Evolutionary conservation across 139 green algal species (phyloP), one percentile per base, ranked within the genome.

Genomic region (Picochlorum sp.): DNA sequence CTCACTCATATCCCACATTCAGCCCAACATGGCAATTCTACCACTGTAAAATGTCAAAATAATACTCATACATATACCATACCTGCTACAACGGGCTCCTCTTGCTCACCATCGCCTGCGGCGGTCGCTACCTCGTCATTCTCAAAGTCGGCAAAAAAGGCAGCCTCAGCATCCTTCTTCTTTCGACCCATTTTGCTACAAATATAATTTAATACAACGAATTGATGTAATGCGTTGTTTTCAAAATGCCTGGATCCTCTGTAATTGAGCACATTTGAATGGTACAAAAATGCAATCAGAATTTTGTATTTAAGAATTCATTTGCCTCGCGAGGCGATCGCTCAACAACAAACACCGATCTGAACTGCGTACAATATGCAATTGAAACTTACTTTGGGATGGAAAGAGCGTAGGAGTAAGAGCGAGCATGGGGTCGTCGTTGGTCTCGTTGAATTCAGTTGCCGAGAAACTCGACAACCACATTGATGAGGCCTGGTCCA

Each of bases 141-240:
- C 13, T 69, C 9, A 45, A 49, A 23, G 38, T 24, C 52, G 23
- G 58, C 58, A 31, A 65, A 65, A 23, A 65, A 65, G 13, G 58
- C 58, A 31, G 20, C 58, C 20, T 65, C 58, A 28, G 23, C 20
- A 59, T 65, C 58, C 58, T 65, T 65, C 58, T 65, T 65, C 7
- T 65, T 65, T 28, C 58, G n/a, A 57, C 58, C 58, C 58, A 65
- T 65, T 54, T 2, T 54, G 15, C 47, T 21, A 24, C 6, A 13
- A 54, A 6, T 20, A 26, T 54, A 54, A 26, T 20, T 50, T 16
- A 30, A 30, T 7, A 30, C 26, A 30, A 30, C 26, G 34, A 41
- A 41, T 41, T 41, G 8, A 13, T 41, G 9, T 1, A 11, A 41
- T 41, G 34, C 8, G 7, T 11, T 41, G 34, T 11, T 11, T 41